Conservation (phyloP, 2,329 filamentous ascomycete species). For the Claviceps fusiformis region DNA sequence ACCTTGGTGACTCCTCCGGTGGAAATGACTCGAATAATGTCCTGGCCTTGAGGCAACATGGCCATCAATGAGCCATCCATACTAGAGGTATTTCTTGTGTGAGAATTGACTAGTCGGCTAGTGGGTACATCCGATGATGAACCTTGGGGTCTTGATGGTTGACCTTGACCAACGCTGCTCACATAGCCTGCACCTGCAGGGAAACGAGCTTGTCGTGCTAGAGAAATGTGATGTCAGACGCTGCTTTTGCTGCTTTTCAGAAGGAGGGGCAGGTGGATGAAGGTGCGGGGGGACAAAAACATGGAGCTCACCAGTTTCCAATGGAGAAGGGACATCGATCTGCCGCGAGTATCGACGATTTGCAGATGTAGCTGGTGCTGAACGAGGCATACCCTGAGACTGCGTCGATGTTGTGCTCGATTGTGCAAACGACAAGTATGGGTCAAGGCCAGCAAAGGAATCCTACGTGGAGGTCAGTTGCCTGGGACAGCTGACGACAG, state of each 20-base stretch:
- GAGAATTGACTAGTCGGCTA: constrained; percentile 48
- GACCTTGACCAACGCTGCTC: constrained; percentile 34
- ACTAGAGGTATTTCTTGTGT: constrained; percentile 70
- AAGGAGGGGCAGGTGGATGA: constrained; percentile 14
- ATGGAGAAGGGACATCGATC: constrained; percentile 33
- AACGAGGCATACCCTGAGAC: constrained; percentile 43
- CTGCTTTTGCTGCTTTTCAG: background rate
- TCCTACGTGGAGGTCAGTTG: constrained; percentile 38
- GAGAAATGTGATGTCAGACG: constrained; percentile 24
- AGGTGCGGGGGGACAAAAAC: constrained; percentile 24
- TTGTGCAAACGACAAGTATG: constrained; percentile 30
- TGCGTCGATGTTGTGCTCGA: constrained; percentile 29
- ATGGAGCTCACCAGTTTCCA: constrained; percentile 38
- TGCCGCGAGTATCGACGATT: constrained; percentile 55
- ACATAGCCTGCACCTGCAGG: constrained; percentile 35
- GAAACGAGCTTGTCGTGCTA: constrained; percentile 41
- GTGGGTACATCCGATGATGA: constrained; percentile 44
- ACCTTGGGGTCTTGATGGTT: constrained; percentile 2
- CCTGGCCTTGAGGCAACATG: constrained; percentile 70
- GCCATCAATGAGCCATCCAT: constrained; percentile 79
- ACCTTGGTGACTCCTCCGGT: constrained; percentile 86
- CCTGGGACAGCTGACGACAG: background rate
- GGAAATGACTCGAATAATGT: constrained; percentile 85
- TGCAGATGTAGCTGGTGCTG: constrained; percentile 19
- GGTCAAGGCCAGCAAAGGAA: constrained; percentile 70